Evolutionary conservation across 2,329 filamentous ascomycete species (phyloP).

Genomic region (Nothomitra cinnamomea): DNA sequence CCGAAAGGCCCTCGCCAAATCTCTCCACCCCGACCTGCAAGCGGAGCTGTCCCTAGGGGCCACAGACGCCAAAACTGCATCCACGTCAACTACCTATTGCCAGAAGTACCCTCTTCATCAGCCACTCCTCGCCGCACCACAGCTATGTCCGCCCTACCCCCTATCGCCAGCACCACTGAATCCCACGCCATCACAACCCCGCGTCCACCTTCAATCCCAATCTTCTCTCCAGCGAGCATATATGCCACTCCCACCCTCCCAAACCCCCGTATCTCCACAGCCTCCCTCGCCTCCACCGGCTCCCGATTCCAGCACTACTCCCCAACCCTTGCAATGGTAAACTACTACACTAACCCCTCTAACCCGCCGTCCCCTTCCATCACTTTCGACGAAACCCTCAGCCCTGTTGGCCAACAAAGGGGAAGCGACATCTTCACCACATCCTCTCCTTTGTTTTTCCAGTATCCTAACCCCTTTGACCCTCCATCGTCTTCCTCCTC

Average conservation of each 20-base stretch:
- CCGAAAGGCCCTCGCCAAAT: neutral
- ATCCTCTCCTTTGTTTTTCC: neutral
- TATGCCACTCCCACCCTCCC: neutral
- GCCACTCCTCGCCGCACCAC: neutral
- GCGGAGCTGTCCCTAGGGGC: neutral
- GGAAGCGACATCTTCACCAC: neutral
- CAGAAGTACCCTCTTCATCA: neutral
- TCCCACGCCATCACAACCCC: neutral
- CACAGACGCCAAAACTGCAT: conserved; percentile 4
- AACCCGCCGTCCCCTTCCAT: neutral
- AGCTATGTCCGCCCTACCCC: neutral
- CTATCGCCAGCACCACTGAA: neutral
- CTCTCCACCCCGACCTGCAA: neutral
- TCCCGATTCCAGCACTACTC: neutral
- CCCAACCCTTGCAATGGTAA: neutral
- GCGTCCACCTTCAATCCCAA: neutral
- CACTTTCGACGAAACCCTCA: neutral
- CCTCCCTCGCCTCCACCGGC: too few relatives aligned
- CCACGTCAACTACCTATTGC: neutral
- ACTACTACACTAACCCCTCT: neutral
- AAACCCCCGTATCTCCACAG: too few relatives aligned
- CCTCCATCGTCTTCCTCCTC: too few relatives aligned
- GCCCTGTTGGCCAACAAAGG: neutral
- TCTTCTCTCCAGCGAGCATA: neutral
- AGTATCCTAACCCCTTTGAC: too few relatives aligned